Evolutionary conservation across 2,329 filamentous ascomycete genomes (phyloP).

Genomic region (Ophiosphaerella herpotricha): DNA sequence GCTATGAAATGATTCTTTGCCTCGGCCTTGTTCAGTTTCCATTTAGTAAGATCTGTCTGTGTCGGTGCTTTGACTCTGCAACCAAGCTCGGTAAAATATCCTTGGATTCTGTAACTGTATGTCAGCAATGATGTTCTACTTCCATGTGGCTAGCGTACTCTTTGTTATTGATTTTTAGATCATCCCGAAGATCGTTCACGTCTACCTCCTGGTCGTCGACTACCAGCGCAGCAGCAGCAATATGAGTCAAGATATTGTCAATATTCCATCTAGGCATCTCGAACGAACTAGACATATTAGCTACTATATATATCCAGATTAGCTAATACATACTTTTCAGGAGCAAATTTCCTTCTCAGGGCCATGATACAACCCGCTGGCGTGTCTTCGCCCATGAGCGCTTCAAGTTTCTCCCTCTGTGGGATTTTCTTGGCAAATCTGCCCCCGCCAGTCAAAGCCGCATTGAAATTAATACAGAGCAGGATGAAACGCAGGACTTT

Average conservation of each 20-base stretch:
- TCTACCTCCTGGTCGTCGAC: slow-evolving; percentile 76
- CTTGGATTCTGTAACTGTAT: slow-evolving; percentile 54
- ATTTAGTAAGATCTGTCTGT: slow-evolving; percentile 55
- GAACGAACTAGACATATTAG: slow-evolving; percentile 33
- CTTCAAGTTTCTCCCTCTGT: slow-evolving; percentile 67
- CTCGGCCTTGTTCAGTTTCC: slow-evolving; percentile 64
- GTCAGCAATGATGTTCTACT: slow-evolving; percentile 8
- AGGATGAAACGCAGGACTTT: slow-evolving; percentile 56
- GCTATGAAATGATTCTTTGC: slow-evolving; percentile 67
- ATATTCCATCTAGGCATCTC: slow-evolving; percentile 72
- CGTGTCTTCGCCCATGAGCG: slow-evolving; percentile 57
- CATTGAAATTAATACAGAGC: slow-evolving; percentile 55
- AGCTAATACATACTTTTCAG: slow-evolving; percentile 28
- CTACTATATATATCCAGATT: neutral
- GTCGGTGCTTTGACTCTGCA: slow-evolving; percentile 61
- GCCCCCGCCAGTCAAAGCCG: slow-evolving; percentile 41
- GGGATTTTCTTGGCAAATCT: slow-evolving; percentile 57
- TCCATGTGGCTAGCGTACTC: slow-evolving; percentile 46
- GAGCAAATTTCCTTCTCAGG: slow-evolving; percentile 66
- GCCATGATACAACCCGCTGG: slow-evolving; percentile 31
- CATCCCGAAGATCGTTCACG: slow-evolving; percentile 69
- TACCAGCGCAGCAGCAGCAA: slow-evolving; percentile 71
- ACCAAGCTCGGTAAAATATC: slow-evolving; percentile 78
- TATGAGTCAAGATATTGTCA: slow-evolving; percentile 74
- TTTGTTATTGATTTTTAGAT: slow-evolving; percentile 73